phyloP scores from a whole-genome alignment of 2,329 filamentous ascomycete genomes.

The Aspergillus felis region DNA sequence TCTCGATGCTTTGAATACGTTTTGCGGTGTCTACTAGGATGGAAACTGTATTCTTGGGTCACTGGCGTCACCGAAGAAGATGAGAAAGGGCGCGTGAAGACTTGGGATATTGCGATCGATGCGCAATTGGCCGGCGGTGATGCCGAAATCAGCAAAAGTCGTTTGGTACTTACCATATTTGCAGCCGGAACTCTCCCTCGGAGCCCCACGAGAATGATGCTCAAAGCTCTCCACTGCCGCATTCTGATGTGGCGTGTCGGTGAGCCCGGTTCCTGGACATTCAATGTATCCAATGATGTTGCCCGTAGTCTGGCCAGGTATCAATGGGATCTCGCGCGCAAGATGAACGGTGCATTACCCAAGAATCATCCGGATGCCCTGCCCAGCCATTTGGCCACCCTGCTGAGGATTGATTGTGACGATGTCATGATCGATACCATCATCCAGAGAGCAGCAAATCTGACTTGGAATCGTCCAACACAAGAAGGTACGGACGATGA shows the following conservation, averaged over 20 bases:
- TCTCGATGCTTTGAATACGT: conserved; percentile 81
- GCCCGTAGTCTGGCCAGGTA: conserved; percentile 70
- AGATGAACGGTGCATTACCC: conserved; percentile 48
- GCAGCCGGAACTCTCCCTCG: conserved; percentile 83
- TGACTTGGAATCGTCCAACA: conserved; percentile 81
- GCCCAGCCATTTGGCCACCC: conserved; percentile 68
- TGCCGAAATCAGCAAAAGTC: conserved; percentile 80
- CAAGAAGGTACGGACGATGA: conserved; percentile 59
- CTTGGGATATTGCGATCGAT: conserved; percentile 90
- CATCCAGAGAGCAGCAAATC: conserved; percentile 80
- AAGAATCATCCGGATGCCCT: conserved; percentile 61
- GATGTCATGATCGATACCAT: conserved; percentile 74
- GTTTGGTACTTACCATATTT: conserved; percentile 78
- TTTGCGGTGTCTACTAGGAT: conserved; percentile 71
- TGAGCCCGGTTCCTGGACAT: conserved; percentile 61
- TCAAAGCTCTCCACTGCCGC: conserved; percentile 88
- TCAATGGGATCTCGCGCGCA: conserved; percentile 77
- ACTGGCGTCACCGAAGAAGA: conserved; percentile 80
- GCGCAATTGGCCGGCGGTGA: conserved; percentile 90
- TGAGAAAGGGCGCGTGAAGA: conserved; percentile 80
- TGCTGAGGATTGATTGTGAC: conserved; percentile 77
- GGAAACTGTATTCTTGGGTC: conserved; percentile 70
- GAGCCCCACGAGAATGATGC: conserved; percentile 78
- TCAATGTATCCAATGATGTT: conserved; percentile 62
- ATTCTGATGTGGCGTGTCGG: conserved; percentile 78